phyloP scores from a whole-genome alignment of 495 filamentous ascomycete genomes.

The Darksidea phi region DNA sequence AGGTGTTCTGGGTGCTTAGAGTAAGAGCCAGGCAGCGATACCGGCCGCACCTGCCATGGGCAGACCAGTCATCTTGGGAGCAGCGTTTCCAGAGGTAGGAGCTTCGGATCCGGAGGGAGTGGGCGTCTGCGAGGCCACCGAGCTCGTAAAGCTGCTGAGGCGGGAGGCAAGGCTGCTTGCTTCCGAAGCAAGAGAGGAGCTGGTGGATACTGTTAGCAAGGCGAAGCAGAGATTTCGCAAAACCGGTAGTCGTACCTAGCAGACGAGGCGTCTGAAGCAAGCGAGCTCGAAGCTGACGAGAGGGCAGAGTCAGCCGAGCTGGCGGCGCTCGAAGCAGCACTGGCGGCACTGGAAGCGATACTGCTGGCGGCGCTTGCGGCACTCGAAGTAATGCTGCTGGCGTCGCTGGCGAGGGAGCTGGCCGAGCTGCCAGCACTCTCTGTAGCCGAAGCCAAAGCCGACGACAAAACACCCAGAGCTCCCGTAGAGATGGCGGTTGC shows the following conservation, averaged over 20 bases:
- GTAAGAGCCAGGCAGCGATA: slow-evolving; percentile 37
- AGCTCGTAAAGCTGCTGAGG: too few species aligned
- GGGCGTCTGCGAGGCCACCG: neutral
- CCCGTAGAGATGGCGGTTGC: slow-evolving; percentile 16
- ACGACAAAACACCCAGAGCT: slow-evolving; percentile 33
- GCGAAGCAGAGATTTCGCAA: neutral
- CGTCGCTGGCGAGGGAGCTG: slow-evolving; percentile 24
- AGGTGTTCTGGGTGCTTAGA: slow-evolving; percentile 24
- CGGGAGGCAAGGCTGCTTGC: slow-evolving; percentile 8
- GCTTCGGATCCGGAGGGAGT: slow-evolving; percentile 1
- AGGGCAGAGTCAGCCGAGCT: slow-evolving; percentile 23
- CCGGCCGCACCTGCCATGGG: slow-evolving; percentile 37
- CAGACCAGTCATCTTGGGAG: slow-evolving; percentile 35
- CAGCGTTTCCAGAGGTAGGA: slow-evolving; percentile 18
- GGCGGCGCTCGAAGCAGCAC: slow-evolving; percentile 27
- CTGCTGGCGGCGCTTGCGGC: slow-evolving; percentile 33
- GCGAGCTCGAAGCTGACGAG: slow-evolving; percentile 40
- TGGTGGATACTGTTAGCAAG: slow-evolving; percentile 30
- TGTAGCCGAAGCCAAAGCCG: slow-evolving; percentile 39
- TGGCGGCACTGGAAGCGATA: slow-evolving; percentile 30
- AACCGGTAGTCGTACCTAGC: slow-evolving; percentile 7
- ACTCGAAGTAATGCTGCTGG: slow-evolving; percentile 16
- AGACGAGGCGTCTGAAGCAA: slow-evolving; percentile 34
- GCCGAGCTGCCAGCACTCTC: slow-evolving; percentile 25
- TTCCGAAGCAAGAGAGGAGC: slow-evolving; percentile 32